phyloP scores from a whole-genome alignment of 768 basidiomycete species.

The Vararia minispora region DNA sequence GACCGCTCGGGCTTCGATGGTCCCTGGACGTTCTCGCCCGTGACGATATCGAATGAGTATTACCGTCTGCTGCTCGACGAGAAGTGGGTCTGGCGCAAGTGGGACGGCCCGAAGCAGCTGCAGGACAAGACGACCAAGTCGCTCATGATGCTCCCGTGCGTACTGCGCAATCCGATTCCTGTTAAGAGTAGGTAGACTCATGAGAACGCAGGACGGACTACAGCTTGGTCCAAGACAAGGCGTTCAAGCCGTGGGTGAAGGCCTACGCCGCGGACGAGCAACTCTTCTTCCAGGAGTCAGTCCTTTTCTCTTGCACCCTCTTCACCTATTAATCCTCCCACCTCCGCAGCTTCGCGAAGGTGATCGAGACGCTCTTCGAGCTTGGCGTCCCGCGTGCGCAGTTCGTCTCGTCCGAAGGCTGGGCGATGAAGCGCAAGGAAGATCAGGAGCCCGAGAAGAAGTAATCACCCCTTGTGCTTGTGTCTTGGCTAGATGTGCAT shows the following conservation, averaged over 20 bases:
- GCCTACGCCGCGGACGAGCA: conserved; percentile 79
- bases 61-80: conserved; percentile 81
- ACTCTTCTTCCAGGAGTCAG: conserved; percentile 91
- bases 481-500: too few species aligned
- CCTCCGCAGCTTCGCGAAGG: conserved; percentile 63
- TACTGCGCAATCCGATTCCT: conserved; percentile 10
- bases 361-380: conserved; percentile 74
- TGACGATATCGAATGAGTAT: conserved; percentile 78
- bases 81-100: conserved; percentile 95
- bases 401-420: conserved; percentile 61
- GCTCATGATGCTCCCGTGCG: conserved; percentile 94
- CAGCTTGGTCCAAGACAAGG: conserved; percentile 80
- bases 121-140: conserved; percentile 83
- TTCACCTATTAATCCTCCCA: conserved; percentile 8
- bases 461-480: too few species aligned
- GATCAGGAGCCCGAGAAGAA: too few species aligned
- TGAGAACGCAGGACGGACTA: conserved; percentile 62
- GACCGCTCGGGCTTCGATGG: conserved; percentile 77
- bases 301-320: conserved; percentile 8
- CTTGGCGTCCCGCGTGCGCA: conserved; percentile 85
- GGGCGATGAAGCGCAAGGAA: conserved; percentile 49
- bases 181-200: neutral
- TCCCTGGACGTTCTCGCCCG: conserved; percentile 94
- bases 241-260: conserved; percentile 81
- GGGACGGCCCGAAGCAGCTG: conserved; percentile 88